Evolutionary conservation across 345 rosid species (phyloP).

Genomic region (Passiflora organensis): DNA sequence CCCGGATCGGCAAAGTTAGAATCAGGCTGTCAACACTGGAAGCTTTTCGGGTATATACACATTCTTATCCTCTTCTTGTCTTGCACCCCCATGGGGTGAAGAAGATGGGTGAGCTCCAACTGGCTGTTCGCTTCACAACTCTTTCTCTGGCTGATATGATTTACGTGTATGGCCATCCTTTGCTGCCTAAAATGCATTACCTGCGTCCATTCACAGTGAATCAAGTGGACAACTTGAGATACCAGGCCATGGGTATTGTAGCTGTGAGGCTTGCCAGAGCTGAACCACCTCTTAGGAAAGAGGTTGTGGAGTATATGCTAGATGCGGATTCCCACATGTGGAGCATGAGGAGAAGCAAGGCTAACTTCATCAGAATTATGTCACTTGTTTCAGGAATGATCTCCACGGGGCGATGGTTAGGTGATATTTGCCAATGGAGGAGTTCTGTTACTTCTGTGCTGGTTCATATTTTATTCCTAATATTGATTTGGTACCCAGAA

Average conservation of each 20-base stretch:
- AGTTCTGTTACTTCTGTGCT: slow-evolving; percentile 10
- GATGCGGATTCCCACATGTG: slow-evolving; percentile 16
- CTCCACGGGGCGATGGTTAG: slow-evolving; percentile 11
- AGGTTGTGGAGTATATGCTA: slow-evolving; percentile 14
- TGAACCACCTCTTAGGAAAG: slow-evolving; percentile 11
- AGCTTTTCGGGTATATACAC: slow-evolving; percentile 10
- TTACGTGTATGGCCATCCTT: slow-evolving; percentile 13
- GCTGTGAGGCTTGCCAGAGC: slow-evolving; percentile 9
- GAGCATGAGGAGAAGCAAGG: slow-evolving; percentile 19
- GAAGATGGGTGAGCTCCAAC: slow-evolving; percentile 17
- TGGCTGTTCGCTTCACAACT: slow-evolving; percentile 11
- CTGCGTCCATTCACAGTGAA: slow-evolving; percentile 12
- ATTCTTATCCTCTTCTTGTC: slow-evolving; percentile 11
- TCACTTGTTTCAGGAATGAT: slow-evolving; percentile 5
- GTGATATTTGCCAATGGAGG: slow-evolving; percentile 15
- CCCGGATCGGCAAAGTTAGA: slow-evolving; percentile 12
- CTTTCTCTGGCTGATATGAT: slow-evolving; percentile 12
- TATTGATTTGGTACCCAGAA: slow-evolving; percentile 8
- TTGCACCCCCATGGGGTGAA: slow-evolving; percentile 12
- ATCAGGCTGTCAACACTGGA: slow-evolving; percentile 8
- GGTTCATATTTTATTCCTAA: slow-evolving; percentile 10
- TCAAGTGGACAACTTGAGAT: slow-evolving; percentile 13
- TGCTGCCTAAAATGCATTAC: slow-evolving; percentile 15
- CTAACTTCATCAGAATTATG: slow-evolving; percentile 12
- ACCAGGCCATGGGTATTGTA: slow-evolving; percentile 12